Evolutionary conservation across 306 rosid species (phyloP).

Genomic region (Cotoneaster glaucophyllus): DNA sequence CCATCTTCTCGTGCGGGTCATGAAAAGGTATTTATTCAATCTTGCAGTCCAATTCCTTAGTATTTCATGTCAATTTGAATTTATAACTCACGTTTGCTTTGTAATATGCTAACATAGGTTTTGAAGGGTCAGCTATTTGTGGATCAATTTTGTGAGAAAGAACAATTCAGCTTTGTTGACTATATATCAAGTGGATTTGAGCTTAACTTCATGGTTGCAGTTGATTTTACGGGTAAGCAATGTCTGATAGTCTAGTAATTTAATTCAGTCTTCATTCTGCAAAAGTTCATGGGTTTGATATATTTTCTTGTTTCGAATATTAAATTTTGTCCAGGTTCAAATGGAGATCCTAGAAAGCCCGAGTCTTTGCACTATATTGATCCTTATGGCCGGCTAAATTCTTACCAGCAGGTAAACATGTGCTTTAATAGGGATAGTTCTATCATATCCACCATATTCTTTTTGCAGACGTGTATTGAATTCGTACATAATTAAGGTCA

Average conservation of each 20-base stretch:
- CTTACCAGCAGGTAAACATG: slow-evolving; percentile 65
- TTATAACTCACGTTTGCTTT: not conserved
- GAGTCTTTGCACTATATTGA: slow-evolving; percentile 67
- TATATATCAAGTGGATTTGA: slow-evolving; percentile 84
- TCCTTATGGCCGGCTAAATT: slow-evolving; percentile 49
- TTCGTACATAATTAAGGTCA: not conserved
- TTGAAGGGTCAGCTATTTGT: slow-evolving; percentile 76
- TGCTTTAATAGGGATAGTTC: not conserved
- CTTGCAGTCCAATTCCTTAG: not conserved
- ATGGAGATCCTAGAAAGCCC: slow-evolving; percentile 54
- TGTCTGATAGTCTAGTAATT: not conserved
- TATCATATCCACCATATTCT: not conserved
- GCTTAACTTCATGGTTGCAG: slow-evolving; percentile 89
- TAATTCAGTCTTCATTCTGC: not conserved
- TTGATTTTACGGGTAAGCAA: slow-evolving; percentile 73
- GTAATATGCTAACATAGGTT: slow-evolving; percentile 31
- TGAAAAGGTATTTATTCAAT: slow-evolving; percentile 49
- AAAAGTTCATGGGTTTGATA: not conserved
- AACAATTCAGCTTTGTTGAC: slow-evolving; percentile 70
- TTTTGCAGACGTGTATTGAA: not conserved
- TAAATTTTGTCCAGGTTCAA: slow-evolving; percentile 58
- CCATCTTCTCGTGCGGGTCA: slow-evolving; percentile 36
- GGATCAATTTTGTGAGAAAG: slow-evolving; percentile 58
- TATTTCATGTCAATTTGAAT: not conserved
- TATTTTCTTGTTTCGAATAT: slow-evolving; percentile 2